These are phyloP conservation scores for Pseudogymnoascus verrucosus DNA, from an alignment of 2,329 filamentous ascomycete species.

Conservation along the genomic window DNA sequence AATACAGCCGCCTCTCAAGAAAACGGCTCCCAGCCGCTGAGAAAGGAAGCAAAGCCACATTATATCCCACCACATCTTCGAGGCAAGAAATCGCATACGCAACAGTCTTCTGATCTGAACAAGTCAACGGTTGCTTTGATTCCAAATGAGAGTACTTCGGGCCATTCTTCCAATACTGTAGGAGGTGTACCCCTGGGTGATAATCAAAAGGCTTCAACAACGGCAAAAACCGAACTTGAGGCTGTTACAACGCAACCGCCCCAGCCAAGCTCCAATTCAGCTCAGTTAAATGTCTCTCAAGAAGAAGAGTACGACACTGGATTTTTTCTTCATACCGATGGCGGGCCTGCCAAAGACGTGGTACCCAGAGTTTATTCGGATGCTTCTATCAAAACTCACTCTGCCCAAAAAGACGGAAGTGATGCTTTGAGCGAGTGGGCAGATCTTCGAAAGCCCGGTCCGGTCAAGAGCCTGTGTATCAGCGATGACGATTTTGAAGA, in stretches of 20 bases:
- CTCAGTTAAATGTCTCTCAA: neutral
- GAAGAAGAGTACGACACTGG: neutral
- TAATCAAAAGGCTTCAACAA: neutral
- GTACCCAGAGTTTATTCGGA: neutral
- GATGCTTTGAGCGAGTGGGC: neutral
- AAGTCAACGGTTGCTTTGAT: neutral
- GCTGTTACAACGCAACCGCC: neutral
- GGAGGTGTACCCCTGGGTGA: neutral
- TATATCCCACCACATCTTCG: slow-evolving; percentile 11
- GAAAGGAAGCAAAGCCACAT: neutral
- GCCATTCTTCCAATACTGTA: neutral
- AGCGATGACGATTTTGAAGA: neutral
- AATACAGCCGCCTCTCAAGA: neutral
- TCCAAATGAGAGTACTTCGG: neutral
- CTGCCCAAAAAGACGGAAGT: neutral
- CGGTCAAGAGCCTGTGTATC: slow-evolving; percentile 1
- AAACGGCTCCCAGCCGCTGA: neutral
- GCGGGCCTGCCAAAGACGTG: neutral
- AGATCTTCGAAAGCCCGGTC: slow-evolving; percentile 4
- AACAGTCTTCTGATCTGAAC: neutral
- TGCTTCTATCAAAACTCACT: slow-evolving; percentile 3
- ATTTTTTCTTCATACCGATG: neutral
- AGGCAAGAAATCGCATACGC: neutral
- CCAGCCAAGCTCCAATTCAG: neutral
- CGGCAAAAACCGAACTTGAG: neutral